Evolutionary conservation across 164 flowering plant genomes (phyloP).

Genomic region (Chloranthus sessilifolius): DNA sequence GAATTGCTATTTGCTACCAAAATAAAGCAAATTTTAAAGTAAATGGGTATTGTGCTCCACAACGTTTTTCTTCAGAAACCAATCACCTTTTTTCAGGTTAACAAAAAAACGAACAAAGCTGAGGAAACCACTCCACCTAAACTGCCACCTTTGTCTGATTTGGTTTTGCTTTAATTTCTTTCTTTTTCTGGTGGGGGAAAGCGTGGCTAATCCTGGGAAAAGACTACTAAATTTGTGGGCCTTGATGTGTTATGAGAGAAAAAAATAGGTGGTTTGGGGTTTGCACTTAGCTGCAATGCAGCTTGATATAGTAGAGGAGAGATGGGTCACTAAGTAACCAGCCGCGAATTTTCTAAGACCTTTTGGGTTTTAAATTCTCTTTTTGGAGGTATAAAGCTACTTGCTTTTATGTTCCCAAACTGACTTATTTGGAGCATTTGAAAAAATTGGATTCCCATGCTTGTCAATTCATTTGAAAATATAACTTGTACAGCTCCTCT

Average conservation of each 20-base stretch:
- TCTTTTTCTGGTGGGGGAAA: constrained; percentile 6
- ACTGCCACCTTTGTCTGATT: constrained; percentile 6
- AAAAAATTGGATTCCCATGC: constrained; percentile 27
- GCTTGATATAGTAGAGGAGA: constrained; percentile 2
- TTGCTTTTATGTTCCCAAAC: constrained; percentile 31
- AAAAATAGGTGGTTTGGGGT: constrained; percentile 7
- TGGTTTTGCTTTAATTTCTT: constrained; percentile 1
- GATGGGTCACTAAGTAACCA: constrained; percentile 12
- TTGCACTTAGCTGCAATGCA: background rate
- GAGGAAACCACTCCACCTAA: constrained; percentile 19
- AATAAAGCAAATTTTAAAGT: too few species aligned
- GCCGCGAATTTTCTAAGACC: constrained; percentile 12
- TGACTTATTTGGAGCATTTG: constrained; percentile 36
- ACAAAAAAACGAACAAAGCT: constrained; percentile 14
- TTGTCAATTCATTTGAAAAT: constrained; percentile 6
- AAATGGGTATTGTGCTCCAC: constrained; percentile 7
- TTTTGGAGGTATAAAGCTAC: constrained; percentile 30
- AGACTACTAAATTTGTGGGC: too few species aligned
- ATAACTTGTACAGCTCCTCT: constrained; percentile 5
- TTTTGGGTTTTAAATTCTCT: constrained; percentile 11
- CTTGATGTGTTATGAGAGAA: too few species aligned
- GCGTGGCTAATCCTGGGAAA: too few species aligned
- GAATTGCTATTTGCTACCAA: too few species aligned
- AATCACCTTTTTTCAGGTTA: constrained; percentile 25
- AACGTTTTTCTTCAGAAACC: constrained; percentile 5